Evolutionary conservation across 2,329 filamentous ascomycete genomes (phyloP), one percentile per base, ranked within the genome.

Genomic region (Cyphellophora attinorum): DNA sequence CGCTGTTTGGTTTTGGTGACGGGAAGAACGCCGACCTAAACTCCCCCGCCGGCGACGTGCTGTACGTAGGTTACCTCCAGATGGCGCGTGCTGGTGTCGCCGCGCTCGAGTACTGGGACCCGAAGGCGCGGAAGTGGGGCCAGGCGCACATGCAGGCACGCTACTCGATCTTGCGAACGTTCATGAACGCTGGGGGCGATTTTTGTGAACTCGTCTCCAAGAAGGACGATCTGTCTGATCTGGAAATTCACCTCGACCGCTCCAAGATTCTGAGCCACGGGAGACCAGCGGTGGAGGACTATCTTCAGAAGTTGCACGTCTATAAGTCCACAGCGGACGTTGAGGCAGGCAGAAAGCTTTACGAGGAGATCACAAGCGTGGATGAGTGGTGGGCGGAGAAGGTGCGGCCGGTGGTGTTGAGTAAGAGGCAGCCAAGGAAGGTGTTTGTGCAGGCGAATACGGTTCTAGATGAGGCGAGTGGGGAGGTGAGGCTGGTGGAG

Each of bases 361-460:
- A 93, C 56, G 76, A 80, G 41, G 72, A 80, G 18, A 88, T 94
- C 70, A 93, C 88, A 5, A 66, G 72, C 15, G 88, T 95, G 14
- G 82, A 76, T 34, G 79, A 84, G 25, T 95, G 84, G 65, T 95
- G 85, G 74, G 85, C 81, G 36, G 76, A 74, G 45, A 81, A 80
- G 61, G 75, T 95, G 16, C 72, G 89, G 37, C 75, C 52, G 49
- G 54, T 61, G 5, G 76, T 86, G 6, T 51, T 88, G 38, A 60
- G 68, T 42, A 59, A 63, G 33, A 69, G 81, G 47, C 74, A 79
- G 0, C 52, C 51, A 27, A 76, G 79, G 50, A 80, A 74, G 54
- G 63, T 95, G 29, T 95, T 93, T 63, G 85, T 95, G 35, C 88
- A 95, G 65, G 85, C 85, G 40, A 96, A 93, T 59, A 95, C 89